These are phyloP conservation scores for Helianthus annuus DNA, from an alignment of 129 eudicot genomes.

Conservation along the genomic window HanXRQr2.0-SUNRISE NC_035437.2:1641234-1641733, in stretches of 20 bases:
- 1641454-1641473: conserved; percentile 69
- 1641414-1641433: conserved; percentile 62
- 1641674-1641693: conserved; percentile 39
- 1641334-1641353: neutral
- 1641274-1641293: neutral
- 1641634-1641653: conserved; percentile 81
- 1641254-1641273: neutral
- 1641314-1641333: neutral
- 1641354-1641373: neutral
- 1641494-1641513: conserved; percentile 53
- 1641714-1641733: conserved; percentile 41
- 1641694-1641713: conserved; percentile 48
- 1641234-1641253: no score
- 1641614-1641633: conserved; percentile 33
- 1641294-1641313: neutral
- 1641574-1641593: conserved; percentile 57
- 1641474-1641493: conserved; percentile 71
- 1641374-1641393: conserved; percentile 80
- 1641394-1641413: conserved; percentile 92
- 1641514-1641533: conserved; percentile 32
- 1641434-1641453: conserved; percentile 61
- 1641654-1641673: conserved; percentile 79
- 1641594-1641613: conserved; percentile 25
- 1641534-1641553: conserved; percentile 37
- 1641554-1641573: conserved; percentile 63